phyloP scores from a whole-genome alignment of 345 rosid species.

The Streptanthus diversifolius region DNA sequence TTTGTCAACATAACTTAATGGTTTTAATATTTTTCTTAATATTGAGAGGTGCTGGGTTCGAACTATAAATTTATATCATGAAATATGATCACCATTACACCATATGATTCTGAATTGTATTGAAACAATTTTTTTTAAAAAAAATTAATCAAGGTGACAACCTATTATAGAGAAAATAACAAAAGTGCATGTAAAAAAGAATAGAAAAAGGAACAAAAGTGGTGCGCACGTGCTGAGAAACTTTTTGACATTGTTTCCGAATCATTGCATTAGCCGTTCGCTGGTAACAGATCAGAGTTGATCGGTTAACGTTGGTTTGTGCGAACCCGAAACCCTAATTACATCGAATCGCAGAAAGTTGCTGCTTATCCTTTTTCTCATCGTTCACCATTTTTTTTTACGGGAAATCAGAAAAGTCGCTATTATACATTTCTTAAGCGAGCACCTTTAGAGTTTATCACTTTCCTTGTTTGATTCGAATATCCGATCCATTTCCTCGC shows the following conservation, averaged over 20 bases:
- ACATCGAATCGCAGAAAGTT: constrained; percentile 22
- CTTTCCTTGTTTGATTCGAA: background rate
- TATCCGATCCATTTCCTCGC: background rate
- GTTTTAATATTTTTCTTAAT: too few relatives aligned
- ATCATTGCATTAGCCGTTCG: constrained; percentile 15
- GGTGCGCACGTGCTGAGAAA: constrained; percentile 18
- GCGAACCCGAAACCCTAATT: constrained; percentile 17
- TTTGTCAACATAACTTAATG: too few relatives aligned
- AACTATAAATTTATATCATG: too few relatives aligned
- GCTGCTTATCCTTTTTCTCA: background rate
- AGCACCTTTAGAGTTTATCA: constrained; percentile 20
- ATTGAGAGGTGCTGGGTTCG: too few relatives aligned
- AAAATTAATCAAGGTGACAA: too few relatives aligned
- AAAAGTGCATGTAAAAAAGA: background rate
- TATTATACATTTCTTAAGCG: background rate
- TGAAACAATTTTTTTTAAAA: too few relatives aligned
- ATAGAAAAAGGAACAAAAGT: background rate
- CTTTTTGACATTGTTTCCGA: background rate
- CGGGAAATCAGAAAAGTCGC: background rate
- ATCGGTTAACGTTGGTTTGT: constrained; percentile 13
- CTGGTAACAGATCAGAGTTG: constrained; percentile 1
- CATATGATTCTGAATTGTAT: too few relatives aligned
- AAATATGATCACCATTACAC: too few relatives aligned
- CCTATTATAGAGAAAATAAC: too few relatives aligned
- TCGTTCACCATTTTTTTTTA: background rate